Evolutionary conservation across 2,329 filamentous ascomycete species (phyloP).

Genomic region (Colletotrichum tofieldiae): DNA sequence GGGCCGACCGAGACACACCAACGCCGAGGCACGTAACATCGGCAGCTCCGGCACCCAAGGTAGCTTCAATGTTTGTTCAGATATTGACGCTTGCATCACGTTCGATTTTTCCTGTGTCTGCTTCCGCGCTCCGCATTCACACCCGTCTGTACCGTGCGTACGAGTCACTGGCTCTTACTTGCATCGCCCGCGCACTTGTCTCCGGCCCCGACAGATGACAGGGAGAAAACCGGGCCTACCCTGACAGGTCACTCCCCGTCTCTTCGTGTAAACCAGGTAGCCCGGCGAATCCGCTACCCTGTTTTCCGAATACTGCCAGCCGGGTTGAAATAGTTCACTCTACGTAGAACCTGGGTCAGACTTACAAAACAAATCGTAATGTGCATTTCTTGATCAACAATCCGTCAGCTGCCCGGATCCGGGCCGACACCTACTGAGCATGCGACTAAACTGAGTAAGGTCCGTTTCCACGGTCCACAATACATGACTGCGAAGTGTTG

Average conservation of each 20-base stretch:
- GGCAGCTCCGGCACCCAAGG: slow-evolving; percentile 31
- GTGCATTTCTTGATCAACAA: not conserved
- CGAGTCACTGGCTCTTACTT: not conserved
- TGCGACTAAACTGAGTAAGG: not conserved
- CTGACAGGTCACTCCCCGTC: not conserved
- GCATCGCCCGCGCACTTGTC: not conserved
- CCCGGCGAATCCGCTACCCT: slow-evolving; percentile 1
- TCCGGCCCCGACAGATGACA: not conserved
- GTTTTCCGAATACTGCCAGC: not conserved
- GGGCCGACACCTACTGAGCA: not conserved
- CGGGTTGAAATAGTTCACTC: not conserved
- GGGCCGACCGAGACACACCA: slow-evolving; percentile 2
- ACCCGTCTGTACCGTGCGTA: not conserved
- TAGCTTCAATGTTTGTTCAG: not conserved
- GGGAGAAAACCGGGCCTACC: not conserved
- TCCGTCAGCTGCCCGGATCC: not conserved
- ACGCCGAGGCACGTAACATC: slow-evolving; percentile 16
- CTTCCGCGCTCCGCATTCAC: not conserved
- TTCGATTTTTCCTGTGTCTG: not conserved
- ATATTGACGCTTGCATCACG: not conserved
- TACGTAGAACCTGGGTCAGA: not conserved
- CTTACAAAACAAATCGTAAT: not conserved
- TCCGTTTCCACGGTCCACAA: not conserved
- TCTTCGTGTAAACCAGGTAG: not conserved
- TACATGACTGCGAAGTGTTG: not conserved